Base-by-base conservation (phyloP, 805 yeast species). In the Lipomyces orientalis region DNA sequence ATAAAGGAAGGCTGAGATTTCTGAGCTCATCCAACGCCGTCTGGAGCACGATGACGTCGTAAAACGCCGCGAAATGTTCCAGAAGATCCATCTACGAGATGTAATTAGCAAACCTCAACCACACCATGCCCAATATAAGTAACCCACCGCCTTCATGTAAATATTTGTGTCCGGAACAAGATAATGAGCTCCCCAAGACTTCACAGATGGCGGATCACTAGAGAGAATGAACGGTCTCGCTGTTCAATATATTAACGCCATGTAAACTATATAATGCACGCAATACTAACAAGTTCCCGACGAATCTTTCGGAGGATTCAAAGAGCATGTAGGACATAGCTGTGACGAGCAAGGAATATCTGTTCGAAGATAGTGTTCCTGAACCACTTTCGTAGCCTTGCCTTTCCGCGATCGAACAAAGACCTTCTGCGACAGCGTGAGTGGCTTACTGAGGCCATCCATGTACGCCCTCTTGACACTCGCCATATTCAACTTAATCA, bases 11-110 rank as follows among this genome's bases (percentile, higher is more conserved):
- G 61, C 97, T 91, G 75, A 89, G 84, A 76, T 92, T 92, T 71
- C 91, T 86, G 9, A 94, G 97, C 78, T 95, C 98, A 73, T 96
- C 98, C 46, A 95, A 81, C 1, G 92, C 98, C 6, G 97, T 90
- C 77, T 95, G 99, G 1, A 98, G 97, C n/a, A 95, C 81, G 65
- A 95, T 89, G 19, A 93, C 97, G 79, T 95, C 98, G 75, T 84
- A 89, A 75, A 95, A 91, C 63, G 90, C 89, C 37, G 85, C 83
- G 25, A 83, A 83, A 74, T 87, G 88, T 78, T 95, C 99, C 64
- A 95, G 80, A 67, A 95, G 80, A 78, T 95, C 99, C 69, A 95
- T 94, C 69, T 66, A 25, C 12, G 4, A n/a, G 16, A 39, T 29
- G 12, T 3, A 6, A 58, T 22, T 52, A 60, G 33, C n/a, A 12